Base-by-base conservation (phyloP, 345 rosid species). In the Lepidium sativum region DNA sequence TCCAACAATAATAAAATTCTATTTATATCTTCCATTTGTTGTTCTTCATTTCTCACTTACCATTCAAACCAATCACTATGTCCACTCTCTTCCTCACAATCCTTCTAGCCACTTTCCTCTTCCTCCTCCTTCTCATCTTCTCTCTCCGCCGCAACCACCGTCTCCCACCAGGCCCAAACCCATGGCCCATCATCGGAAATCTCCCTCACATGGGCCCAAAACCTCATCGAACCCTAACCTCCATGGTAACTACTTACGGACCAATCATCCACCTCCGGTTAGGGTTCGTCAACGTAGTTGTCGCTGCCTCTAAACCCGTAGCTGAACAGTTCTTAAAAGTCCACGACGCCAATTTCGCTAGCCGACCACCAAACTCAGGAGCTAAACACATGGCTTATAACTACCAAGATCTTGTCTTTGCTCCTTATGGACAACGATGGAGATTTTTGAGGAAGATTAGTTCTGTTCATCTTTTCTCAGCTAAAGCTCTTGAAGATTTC, bases 381-480 rank as follows among this genome's bases (percentile, higher is more conserved):
- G 98, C 94, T 8, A 89, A 89, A 65, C 73, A 92, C 54, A 74
- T 92, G 6, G 96, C 98, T 0, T 92, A 92, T 23, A 89, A 92
- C 25, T 87, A 89, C 8, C 97, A 92, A 42, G 98, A 92, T 79
- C 81, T 92, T 13, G 98, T 89, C 63, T 89, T 92, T 63, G 88
- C 96, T 0, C 98, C 98, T 0, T 92, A 92, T 39, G 98, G 98
- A 3, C 72, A 88, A 1, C 38, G 97, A 64, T 92, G 98, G 98
- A 79, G 98, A 35, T 9, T 87, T 90, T 73, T 92, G 8, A 40
- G 98, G 65, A 92, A 92, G 78, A 89, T 92, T 40, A 81, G 81
- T 68, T 72, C 88, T 59, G 80, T 86, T 60, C 98, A 92, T 73
- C 79, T 92, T 2, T 92, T 92, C 79, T 92, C 98, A 39, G 79